Conservation (phyloP, 768 basidiomycete genomes). For the Tricholoma hemisulphureum region DNA sequence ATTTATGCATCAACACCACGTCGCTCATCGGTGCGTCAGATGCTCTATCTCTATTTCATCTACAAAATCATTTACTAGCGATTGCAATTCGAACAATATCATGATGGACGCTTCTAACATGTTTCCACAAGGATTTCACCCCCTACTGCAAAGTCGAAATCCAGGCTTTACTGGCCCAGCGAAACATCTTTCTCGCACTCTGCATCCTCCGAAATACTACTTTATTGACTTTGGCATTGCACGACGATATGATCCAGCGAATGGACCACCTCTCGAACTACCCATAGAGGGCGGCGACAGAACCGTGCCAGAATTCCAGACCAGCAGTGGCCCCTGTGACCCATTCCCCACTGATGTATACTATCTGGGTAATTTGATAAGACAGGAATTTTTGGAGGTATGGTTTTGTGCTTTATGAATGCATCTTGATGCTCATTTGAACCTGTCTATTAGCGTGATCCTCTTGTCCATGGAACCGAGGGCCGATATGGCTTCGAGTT, state of each 20-base stretch:
- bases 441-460: neutral
- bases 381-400: slow-evolving; percentile 17
- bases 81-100: slow-evolving; percentile 16
- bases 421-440: neutral
- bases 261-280: slow-evolving; percentile 20
- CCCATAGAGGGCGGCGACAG: slow-evolving; percentile 39
- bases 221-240: slow-evolving; percentile 26
- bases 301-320: slow-evolving; percentile 33
- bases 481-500: slow-evolving; percentile 26
- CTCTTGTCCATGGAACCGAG: neutral
- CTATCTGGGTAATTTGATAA: slow-evolving; percentile 34
- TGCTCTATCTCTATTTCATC: neutral
- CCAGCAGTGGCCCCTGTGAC: slow-evolving; percentile 18
- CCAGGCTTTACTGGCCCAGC: slow-evolving; percentile 4
- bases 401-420: neutral
- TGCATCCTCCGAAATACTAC: slow-evolving; percentile 20
- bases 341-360: slow-evolving; percentile 38
- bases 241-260: slow-evolving; percentile 15
- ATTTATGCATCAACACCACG: slow-evolving; percentile 28
- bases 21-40: slow-evolving; percentile 25
- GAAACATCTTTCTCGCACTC: slow-evolving; percentile 11
- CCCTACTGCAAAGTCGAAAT: neutral
- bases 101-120: slow-evolving; percentile 13
- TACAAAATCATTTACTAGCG: neutral
- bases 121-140: slow-evolving; percentile 11